Base-by-base conservation (phyloP, 139 green algal species). In the Marvania coccoides region DNA sequence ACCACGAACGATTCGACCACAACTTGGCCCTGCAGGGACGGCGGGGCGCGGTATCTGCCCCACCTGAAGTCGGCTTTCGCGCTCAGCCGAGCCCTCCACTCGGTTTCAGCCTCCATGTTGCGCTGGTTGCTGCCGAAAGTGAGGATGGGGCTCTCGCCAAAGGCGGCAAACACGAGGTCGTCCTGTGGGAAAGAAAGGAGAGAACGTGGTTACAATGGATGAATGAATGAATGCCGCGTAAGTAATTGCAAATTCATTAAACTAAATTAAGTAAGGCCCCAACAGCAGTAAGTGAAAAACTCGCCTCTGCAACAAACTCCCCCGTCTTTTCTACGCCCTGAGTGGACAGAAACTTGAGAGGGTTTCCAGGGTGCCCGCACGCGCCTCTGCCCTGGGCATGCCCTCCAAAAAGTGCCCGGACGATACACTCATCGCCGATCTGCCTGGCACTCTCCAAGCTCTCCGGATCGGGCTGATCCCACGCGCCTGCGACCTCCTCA, bases 1-100 rank as follows among this genome's bases (percentile, higher is more conserved):
- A 90, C 83, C 35, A 83, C 83, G 69, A 76, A 82, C 4, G 83
- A 80, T 64, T 87, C 78, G 10, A 86, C 70, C 7, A 3, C n/a
- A 31, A 55, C 19, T 8, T 67, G 3, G 1, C 35, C 40, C 13
- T 29, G 2, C n/a, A 13, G 28, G 45, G 58, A 15, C 3, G 28
- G 23, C 23, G 7, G 1, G 3, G 23, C 2, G 15, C 19, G 14
- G 10, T 31, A 19, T 26, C 28, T 6, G 15, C 2, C 39, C n/a
- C 8, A 19, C 24, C 1, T 13, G 6, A 26, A 3, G 34, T 29
- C 48, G 31, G 40, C 5, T 31, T 40, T 47, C 1, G 6, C 29
- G 2, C 36, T n/a, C 37, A 71, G 55, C 57, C 42, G 31, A 12
- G 33, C 28, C 23, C 69, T 45, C 69, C 69, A 79, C 28, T 47